A percentile compares a stretch with the other conserved stretches of the same genome.
Conservation (phyloP, 345 rosid species). For the Eucalyptus brandiana region DNA sequence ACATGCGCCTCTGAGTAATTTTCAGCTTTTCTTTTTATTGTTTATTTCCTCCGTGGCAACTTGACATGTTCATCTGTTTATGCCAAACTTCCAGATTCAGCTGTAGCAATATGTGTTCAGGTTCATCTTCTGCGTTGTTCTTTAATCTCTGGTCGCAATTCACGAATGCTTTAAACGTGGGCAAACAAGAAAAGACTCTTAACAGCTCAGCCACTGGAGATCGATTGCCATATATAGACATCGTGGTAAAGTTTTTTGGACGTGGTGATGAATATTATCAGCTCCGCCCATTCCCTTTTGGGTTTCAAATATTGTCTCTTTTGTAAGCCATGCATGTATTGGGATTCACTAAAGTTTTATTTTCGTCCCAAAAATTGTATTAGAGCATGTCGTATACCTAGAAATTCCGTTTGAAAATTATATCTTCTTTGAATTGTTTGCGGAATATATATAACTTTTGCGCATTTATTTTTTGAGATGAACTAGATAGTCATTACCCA, state of each 20-base stretch:
- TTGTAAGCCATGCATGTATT: background rate
- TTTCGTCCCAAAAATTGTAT: background rate
- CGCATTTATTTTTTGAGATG: background rate
- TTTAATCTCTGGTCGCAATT: background rate
- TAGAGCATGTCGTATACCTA: background rate
- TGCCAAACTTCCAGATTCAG: background rate
- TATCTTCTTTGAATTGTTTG: background rate
- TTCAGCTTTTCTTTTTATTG: background rate
- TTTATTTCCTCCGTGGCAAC: background rate
- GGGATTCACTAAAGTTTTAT: background rate
- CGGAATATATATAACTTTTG: background rate
- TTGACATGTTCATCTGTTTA: background rate
- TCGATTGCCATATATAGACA: background rate
- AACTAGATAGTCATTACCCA: background rate
- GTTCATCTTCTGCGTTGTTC: background rate
- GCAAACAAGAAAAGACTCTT: background rate
- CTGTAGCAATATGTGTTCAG: background rate
- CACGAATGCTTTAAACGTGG: background rate
- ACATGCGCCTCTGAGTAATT: background rate
- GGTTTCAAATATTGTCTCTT: background rate
- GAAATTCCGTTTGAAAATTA: background rate
- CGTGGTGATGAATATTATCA: background rate
- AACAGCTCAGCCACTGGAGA: background rate
- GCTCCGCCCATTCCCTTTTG: background rate
- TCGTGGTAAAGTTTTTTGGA: background rate